Percentiles rank a stretch among this genome's conserved stretches.
Conservation (phyloP, 768 basidiomycete species). For the Podaxis sp. region DNA sequence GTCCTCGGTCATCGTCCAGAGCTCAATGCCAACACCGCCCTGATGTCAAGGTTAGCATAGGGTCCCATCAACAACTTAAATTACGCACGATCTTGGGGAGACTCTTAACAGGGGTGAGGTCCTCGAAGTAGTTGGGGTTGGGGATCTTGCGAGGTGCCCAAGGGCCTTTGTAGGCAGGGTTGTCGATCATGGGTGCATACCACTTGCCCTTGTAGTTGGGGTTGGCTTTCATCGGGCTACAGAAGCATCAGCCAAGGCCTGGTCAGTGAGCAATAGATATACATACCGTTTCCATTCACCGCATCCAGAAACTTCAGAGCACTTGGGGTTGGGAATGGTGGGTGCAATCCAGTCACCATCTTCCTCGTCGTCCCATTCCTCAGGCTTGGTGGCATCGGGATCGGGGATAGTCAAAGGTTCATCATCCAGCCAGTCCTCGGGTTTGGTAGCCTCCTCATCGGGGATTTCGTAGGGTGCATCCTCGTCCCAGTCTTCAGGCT, state of each 20-base stretch:
- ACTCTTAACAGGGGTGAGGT: conserved; percentile 72
- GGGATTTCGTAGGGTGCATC: conserved; percentile 88
- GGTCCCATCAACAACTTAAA: not conserved
- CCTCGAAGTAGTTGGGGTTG: conserved; percentile 92
- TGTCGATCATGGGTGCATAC: conserved; percentile 91
- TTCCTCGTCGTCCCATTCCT: conserved; percentile 99
- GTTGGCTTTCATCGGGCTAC: conserved; percentile 82
- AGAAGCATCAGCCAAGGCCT: conserved; percentile 3
- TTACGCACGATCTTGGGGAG: conserved; percentile 77
- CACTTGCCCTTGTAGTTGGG: conserved; percentile 98
- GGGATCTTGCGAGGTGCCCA: conserved; percentile 90
- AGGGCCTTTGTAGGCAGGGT: conserved; percentile 94
- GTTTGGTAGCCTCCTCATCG: conserved; percentile 85
- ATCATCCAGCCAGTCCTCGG: conserved; percentile 93
- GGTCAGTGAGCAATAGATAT: not conserved
- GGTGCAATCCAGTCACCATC: conserved; percentile 99
- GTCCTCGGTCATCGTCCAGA: conserved; percentile 99
- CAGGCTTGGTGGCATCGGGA: conserved; percentile 92
- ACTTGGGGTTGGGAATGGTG: conserved; percentile 84
- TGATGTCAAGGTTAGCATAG: conserved; percentile 21
- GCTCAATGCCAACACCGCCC: conserved; percentile 95
- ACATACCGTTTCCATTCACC: conserved; percentile 87
- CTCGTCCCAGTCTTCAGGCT: conserved; percentile 98
- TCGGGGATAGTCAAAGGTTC: conserved; percentile 81
- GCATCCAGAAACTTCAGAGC: conserved; percentile 86